Conservation (phyloP, 2,329 filamentous ascomycete genomes). For the Trichoderma polysporum region DNA sequence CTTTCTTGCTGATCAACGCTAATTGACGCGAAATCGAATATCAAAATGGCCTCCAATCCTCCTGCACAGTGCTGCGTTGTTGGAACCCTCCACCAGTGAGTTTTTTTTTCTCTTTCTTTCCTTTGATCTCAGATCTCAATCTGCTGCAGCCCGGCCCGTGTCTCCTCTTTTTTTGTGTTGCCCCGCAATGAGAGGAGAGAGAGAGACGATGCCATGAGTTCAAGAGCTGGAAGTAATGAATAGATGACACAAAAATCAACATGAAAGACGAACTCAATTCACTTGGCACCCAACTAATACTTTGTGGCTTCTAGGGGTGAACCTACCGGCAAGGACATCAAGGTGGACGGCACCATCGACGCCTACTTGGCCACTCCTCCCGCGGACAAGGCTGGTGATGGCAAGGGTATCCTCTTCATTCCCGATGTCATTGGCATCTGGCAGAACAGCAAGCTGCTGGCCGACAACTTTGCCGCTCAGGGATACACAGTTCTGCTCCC, state of each 20-base stretch:
- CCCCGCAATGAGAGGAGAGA: neutral
- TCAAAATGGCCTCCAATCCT: slow-evolving; percentile 53
- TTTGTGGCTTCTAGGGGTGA: slow-evolving; percentile 9
- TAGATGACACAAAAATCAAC: too few relatives aligned
- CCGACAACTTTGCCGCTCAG: slow-evolving; percentile 38
- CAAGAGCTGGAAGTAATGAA: neutral
- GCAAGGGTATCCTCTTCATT: slow-evolving; percentile 20
- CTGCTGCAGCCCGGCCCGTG: neutral
- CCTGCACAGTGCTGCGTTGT: slow-evolving; percentile 53
- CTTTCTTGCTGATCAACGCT: neutral
- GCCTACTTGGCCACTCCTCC: slow-evolving; percentile 26
- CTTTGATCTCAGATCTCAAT: neutral
- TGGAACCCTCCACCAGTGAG: slow-evolving; percentile 55
- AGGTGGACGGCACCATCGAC: slow-evolving; percentile 24
- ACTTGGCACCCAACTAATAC: neutral
- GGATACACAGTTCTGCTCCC: slow-evolving; percentile 36
- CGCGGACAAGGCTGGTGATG: slow-evolving; percentile 13
- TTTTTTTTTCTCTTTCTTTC: slow-evolving; percentile 18
- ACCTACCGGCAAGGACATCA: slow-evolving; percentile 15
- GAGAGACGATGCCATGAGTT: neutral
- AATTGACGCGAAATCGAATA: neutral
- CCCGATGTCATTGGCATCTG: slow-evolving; percentile 39
- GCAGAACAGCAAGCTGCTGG: slow-evolving; percentile 39
- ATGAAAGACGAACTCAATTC: neutral
- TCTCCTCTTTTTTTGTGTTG: neutral